Evolutionary conservation across 345 rosid genomes (phyloP).

Genomic region (Stellera chamaejasme): DNA sequence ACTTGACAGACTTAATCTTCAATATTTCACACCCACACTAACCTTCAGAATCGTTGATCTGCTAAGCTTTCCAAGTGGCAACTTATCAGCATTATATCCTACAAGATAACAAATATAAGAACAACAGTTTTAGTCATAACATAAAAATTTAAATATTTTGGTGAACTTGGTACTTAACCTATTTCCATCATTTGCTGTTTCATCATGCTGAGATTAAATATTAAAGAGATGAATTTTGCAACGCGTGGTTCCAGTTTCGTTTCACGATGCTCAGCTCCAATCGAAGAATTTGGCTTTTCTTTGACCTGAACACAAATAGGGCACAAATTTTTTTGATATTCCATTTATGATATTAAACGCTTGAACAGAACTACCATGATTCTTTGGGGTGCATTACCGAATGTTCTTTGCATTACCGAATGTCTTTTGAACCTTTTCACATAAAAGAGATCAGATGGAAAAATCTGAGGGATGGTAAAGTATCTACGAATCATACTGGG

Average conservation of each 20-base stretch:
- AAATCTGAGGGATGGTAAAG: not conserved
- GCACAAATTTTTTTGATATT: constrained; percentile 12
- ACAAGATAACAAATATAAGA: constrained; percentile 13
- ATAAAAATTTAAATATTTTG: not conserved
- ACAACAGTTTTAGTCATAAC: not conserved
- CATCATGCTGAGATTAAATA: constrained; percentile 90
- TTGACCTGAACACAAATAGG: constrained; percentile 29
- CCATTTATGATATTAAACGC: not conserved
- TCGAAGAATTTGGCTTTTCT: constrained; percentile 23
- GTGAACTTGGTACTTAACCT: constrained; percentile 35
- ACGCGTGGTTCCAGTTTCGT: constrained; percentile 58
- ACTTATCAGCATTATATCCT: constrained; percentile 82
- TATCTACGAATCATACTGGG: not conserved
- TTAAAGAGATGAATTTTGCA: constrained; percentile 75
- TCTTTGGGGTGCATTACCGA: constrained; percentile 4
- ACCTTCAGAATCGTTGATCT: constrained; percentile 64
- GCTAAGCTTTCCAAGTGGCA: constrained; percentile 94
- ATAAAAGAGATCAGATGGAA: not conserved
- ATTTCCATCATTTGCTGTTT: constrained; percentile 90
- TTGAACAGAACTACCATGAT: constrained; percentile 5
- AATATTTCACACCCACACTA: not conserved
- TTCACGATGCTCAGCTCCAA: constrained; percentile 43
- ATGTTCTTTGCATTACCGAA: not conserved
- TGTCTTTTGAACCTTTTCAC: not conserved
- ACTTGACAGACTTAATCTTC: not conserved